Percentiles rank a stretch among this genome's conserved stretches.
These are phyloP conservation scores for Suhomyces anneliseae DNA, from an alignment of 1,139 yeast species.

Conservation along the genomic window DNA sequence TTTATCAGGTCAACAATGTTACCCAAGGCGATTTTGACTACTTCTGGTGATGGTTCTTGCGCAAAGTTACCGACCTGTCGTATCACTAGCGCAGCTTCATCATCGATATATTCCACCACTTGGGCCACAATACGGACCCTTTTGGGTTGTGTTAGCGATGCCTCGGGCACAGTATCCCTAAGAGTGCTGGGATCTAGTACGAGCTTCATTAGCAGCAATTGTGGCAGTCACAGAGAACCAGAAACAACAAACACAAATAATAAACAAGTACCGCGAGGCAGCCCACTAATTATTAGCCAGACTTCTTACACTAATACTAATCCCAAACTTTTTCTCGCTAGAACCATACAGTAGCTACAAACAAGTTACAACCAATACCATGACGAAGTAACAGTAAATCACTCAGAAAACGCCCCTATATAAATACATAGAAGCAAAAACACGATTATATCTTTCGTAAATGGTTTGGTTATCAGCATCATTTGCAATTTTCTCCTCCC, in stretches of 20 bases:
- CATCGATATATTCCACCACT: constrained; percentile 19
- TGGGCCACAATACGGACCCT: constrained; percentile 35
- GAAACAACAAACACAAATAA: no score
- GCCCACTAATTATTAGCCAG: no score
- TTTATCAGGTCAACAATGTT: not conserved
- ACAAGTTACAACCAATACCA: not conserved
- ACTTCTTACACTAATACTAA: no score
- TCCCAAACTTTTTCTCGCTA: no score
- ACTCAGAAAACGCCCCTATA: not conserved
- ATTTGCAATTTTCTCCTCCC: no score
- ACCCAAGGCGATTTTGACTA: not conserved
- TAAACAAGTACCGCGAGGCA: no score
- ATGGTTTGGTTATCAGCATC: no score
- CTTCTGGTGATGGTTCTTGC: not conserved
- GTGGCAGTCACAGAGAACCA: no score
- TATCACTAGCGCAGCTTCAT: not conserved
- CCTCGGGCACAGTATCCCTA: constrained; percentile 18
- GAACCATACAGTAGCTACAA: no score
- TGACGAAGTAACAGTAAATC: not conserved
- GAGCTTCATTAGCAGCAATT: constrained; percentile 16
- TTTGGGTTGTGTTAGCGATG: constrained; percentile 20
- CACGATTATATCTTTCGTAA: no score
- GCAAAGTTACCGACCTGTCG: not conserved
- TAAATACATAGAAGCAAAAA: no score
- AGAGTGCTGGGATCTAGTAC: constrained; percentile 30